Conservation (phyloP, 345 rosid genomes). For the Pugionium cornutum region DNA sequence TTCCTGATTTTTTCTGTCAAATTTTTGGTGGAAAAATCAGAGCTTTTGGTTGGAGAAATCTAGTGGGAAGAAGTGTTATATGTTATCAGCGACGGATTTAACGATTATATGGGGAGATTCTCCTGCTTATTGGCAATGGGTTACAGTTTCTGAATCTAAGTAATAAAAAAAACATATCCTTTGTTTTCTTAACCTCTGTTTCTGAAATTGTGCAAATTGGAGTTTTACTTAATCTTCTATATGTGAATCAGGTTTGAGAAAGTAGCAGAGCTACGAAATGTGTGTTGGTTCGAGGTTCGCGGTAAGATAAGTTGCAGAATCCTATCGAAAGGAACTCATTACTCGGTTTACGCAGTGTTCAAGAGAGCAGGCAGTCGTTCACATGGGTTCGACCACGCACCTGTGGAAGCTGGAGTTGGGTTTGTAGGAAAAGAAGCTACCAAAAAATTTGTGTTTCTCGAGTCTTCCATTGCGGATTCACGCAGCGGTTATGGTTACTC, state of each 20-base stretch:
- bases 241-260: constrained; percentile 46
- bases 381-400: constrained; percentile 45
- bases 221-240: not conserved
- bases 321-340: constrained; percentile 47
- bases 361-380: constrained; percentile 21
- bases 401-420: constrained; percentile 47
- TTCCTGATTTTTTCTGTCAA: constrained; percentile 1
- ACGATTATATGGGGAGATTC: constrained; percentile 56
- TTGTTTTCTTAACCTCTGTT: not conserved
- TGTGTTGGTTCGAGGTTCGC: constrained; percentile 58
- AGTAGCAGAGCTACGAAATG: constrained; percentile 58
- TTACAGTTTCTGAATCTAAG: constrained; percentile 43
- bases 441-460: constrained; percentile 27
- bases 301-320: constrained; percentile 44
- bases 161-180: too few species aligned
- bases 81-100: constrained; percentile 58
- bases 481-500: not conserved
- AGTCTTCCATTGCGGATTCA: not conserved
- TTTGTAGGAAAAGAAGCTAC: constrained; percentile 32
- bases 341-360: constrained; percentile 48
- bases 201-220: not conserved
- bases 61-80: constrained; percentile 61
- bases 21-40: constrained; percentile 31
- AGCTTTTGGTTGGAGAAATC: constrained; percentile 55
- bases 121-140: constrained; percentile 58